Evolutionary conservation across 148 eudicot genomes (phyloP).

Genomic region (Cornus florida): DNA sequence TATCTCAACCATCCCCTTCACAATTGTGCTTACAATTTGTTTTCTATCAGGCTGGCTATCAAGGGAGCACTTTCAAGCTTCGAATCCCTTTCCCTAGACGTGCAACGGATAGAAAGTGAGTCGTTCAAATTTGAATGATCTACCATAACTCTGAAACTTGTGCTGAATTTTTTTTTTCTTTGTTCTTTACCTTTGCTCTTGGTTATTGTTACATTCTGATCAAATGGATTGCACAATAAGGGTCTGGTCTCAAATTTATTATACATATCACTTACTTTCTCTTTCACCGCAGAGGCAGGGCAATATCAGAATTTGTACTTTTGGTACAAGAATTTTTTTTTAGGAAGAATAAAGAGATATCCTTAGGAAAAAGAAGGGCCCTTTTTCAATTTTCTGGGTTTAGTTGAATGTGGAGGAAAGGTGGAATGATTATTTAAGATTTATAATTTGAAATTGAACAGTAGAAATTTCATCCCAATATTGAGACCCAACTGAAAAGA

Average conservation of each 20-base stretch:
- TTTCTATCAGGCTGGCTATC: conserved; percentile 61
- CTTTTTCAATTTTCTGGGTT: neutral
- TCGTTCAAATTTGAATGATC: conserved; percentile 9
- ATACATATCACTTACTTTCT: neutral
- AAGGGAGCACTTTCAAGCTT: conserved; percentile 73
- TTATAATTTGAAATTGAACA: too few species aligned
- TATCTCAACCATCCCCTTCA: neutral
- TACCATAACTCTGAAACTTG: neutral
- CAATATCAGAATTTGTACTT: neutral
- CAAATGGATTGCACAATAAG: neutral
- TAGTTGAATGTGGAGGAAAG: neutral
- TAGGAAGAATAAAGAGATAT: neutral
- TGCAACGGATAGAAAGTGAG: conserved; percentile 94
- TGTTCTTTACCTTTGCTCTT: too few species aligned
- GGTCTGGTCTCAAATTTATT: neutral
- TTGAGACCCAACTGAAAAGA: too few species aligned
- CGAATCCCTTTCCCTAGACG: conserved; percentile 92
- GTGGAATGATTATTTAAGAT: neutral
- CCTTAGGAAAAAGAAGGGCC: too few species aligned
- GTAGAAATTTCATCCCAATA: too few species aligned
- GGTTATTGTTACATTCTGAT: too few species aligned
- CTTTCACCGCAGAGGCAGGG: neutral
- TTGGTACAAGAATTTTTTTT: neutral
- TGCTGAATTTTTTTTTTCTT: neutral
- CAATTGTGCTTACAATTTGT: neutral